A percentile compares a stretch with the other conserved stretches of the same genome.
phyloP scores from a whole-genome alignment of 2,329 filamentous ascomycete species.

The Colletotrichum musae region DNA sequence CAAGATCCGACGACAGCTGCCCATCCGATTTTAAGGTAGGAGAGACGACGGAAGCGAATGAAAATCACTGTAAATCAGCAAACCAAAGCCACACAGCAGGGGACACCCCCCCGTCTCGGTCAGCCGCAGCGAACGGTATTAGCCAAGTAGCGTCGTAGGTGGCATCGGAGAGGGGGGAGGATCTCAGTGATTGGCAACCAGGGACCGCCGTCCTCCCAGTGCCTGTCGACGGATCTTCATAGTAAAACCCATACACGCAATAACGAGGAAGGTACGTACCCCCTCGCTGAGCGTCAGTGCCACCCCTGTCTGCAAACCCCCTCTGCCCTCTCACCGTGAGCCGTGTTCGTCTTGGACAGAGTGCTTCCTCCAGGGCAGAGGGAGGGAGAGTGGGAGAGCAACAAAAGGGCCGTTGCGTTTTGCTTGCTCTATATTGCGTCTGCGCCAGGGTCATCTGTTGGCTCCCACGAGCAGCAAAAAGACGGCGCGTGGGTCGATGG shows the following conservation, averaged over 20 bases:
- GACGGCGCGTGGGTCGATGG: constrained; percentile 23
- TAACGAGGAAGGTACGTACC: constrained; percentile 14
- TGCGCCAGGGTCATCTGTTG: constrained; percentile 17
- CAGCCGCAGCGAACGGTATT: constrained; percentile 30
- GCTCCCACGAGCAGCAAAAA: constrained; percentile 20
- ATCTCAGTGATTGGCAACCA: constrained; percentile 32
- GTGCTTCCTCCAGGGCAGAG: not conserved
- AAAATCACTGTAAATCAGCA: constrained; percentile 35
- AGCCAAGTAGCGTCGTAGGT: not conserved
- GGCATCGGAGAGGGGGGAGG: not conserved
- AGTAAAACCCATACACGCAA: constrained; percentile 24
- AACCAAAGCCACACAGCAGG: constrained; percentile 16
- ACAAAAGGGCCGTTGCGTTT: not conserved
- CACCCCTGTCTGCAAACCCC: constrained; percentile 29
- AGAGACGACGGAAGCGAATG: constrained; percentile 29
- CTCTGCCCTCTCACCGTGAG: not conserved
- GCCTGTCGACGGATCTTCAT: constrained; percentile 31
- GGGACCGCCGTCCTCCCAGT: constrained; percentile 18
- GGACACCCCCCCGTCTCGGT: constrained; percentile 9
- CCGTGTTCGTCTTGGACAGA: constrained; percentile 16
- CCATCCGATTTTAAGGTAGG: constrained; percentile 31
- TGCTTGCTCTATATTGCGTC: constrained; percentile 11
- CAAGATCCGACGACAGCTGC: constrained; percentile 8
- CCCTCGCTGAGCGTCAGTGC: not conserved
- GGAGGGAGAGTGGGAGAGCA: not conserved